phyloP scores from a whole-genome alignment of 306 rosid genomes.

The Rosa chinensis region DNA sequence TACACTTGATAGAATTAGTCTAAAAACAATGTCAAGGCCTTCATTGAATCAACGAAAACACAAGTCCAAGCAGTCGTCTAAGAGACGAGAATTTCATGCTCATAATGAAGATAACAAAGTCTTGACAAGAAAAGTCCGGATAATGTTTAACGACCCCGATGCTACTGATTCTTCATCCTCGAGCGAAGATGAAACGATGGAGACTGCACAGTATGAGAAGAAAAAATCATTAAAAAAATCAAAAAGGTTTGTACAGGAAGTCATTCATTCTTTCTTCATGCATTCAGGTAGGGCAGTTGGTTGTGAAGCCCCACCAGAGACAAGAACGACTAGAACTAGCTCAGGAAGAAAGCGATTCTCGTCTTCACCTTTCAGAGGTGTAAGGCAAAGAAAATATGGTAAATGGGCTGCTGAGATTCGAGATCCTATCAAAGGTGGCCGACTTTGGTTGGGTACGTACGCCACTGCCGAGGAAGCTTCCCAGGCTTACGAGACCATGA shows the following conservation, averaged over 20 bases:
- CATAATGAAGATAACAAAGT: not conserved
- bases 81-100: not conserved
- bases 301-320: too few relatives aligned
- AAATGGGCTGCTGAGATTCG: not conserved
- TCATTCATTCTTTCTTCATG: not conserved
- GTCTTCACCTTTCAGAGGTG: not conserved
- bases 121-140: not conserved
- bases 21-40: not conserved
- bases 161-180: not conserved
- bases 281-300: not conserved
- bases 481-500: not conserved
- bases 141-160: not conserved
- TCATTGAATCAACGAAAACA: not conserved
- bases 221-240: not conserved
- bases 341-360: not conserved
- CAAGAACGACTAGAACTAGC: too few relatives aligned
- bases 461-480: not conserved
- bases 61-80: not conserved
- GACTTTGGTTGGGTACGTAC: not conserved
- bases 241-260: not conserved
- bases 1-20: too few relatives aligned
- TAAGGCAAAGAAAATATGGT: not conserved
- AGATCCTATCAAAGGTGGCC: not conserved
- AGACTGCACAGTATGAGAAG: too few relatives aligned
- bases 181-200: not conserved